phyloP scores from a whole-genome alignment of 441 rosid species.

The Daphne laureola region DNA sequence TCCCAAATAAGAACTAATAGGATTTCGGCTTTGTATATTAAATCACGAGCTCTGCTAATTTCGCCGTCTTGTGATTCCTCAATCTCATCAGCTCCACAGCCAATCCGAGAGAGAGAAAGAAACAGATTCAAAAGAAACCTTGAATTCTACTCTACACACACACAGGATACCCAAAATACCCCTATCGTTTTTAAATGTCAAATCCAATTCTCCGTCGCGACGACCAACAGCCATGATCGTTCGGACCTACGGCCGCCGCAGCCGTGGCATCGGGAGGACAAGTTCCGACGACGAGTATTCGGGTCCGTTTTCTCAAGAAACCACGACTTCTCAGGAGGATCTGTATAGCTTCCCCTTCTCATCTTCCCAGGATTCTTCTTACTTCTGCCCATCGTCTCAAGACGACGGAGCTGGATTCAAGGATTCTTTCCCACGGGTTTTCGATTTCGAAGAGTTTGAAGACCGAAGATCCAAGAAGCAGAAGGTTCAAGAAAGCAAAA shows the following conservation, averaged over 20 bases:
- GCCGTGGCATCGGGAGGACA: conserved; percentile 35
- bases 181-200: conserved; percentile 24
- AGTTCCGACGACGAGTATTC: conserved; percentile 43
- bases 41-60: background rate
- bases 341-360: conserved; percentile 42
- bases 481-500: conserved; percentile 22
- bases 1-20: no score
- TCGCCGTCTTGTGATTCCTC: conserved; percentile 9
- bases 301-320: conserved; percentile 45
- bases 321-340: conserved; percentile 45
- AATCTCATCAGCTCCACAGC: conserved; percentile 16
- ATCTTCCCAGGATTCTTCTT: conserved; percentile 72
- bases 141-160: conserved; percentile 7
- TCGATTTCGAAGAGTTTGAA: conserved; percentile 19
- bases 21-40: no score
- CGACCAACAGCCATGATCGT: conserved; percentile 50
- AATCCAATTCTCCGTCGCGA: conserved; percentile 6
- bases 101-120: conserved; percentile 1
- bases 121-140: conserved; percentile 1
- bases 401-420: conserved; percentile 17
- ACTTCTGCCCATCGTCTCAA: conserved; percentile 40
- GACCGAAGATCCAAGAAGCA: conserved; percentile 32
- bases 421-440: conserved; percentile 22
- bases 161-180: conserved; percentile 40
- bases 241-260: conserved; percentile 92